Percentiles rank a stretch among this genome's conserved stretches.
Conservation (phyloP, 257 asterid genomes). For the Solanum acaule region DNA sequence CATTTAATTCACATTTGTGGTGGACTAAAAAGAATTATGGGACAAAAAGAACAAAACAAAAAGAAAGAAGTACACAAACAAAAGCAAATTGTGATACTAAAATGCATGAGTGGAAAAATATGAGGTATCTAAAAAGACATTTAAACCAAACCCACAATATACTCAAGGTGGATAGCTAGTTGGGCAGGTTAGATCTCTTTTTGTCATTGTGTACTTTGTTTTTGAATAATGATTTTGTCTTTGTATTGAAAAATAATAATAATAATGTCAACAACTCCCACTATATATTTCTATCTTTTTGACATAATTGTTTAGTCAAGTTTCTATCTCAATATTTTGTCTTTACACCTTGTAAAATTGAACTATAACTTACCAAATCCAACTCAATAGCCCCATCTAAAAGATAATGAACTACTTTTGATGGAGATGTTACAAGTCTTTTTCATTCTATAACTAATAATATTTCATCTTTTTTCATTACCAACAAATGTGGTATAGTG, state of each 20-base stretch:
- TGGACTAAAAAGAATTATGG: background rate
- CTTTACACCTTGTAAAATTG: conserved; percentile 13
- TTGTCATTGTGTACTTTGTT: conserved; percentile 35
- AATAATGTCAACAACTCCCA: conserved; percentile 50
- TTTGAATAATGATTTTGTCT: conserved; percentile 12
- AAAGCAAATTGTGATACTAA: background rate
- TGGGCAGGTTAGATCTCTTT: conserved; percentile 5
- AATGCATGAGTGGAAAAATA: background rate
- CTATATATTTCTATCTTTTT: conserved; percentile 23
- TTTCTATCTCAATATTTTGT: conserved; percentile 5
- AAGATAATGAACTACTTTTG: conserved; percentile 1
- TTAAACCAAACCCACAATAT: conserved; percentile 21
- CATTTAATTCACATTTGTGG: background rate
- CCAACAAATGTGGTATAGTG: no score
- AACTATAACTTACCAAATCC: conserved; percentile 6
- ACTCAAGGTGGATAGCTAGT: background rate
- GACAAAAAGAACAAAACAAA: background rate
- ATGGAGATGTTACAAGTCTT: background rate
- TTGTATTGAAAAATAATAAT: background rate
- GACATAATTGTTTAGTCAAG: conserved; percentile 19
- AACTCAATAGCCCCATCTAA: background rate
- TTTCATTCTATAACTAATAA: background rate
- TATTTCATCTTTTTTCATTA: background rate
- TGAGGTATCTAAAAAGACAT: conserved; percentile 1
- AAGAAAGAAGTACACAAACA: background rate